Evolutionary conservation across 768 basidiomycete species (phyloP).

Genomic region (Lactifluus volemus): DNA sequence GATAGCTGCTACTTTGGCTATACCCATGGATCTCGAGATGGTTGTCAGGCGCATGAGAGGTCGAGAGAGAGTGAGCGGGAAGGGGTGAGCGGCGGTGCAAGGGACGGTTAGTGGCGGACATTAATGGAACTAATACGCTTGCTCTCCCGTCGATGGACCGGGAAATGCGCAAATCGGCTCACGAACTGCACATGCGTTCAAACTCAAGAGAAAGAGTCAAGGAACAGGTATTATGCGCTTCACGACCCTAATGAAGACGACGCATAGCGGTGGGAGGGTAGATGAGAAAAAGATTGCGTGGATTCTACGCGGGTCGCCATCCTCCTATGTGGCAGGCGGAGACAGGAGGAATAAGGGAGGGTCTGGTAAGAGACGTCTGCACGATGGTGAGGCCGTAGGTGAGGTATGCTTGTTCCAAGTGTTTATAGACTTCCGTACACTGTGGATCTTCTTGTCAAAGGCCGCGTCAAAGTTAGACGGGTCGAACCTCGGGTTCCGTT

Average conservation of each 20-base stretch:
- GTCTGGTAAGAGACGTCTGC: slow-evolving; percentile 32
- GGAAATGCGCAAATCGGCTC: slow-evolving; percentile 59
- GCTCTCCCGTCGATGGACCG: slow-evolving; percentile 74
- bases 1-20: slow-evolving; percentile 44
- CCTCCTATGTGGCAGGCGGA: slow-evolving; percentile 23
- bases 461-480: slow-evolving; percentile 75
- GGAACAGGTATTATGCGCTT: slow-evolving; percentile 64
- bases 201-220: slow-evolving; percentile 68
- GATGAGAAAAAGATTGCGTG: slow-evolving; percentile 54
- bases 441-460: slow-evolving; percentile 26
- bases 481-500: slow-evolving; percentile 77
- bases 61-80: no score
- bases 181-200: slow-evolving; percentile 77
- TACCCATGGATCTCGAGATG: slow-evolving; percentile 37
- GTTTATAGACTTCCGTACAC: neutral
- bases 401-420: slow-evolving; percentile 37
- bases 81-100: no score
- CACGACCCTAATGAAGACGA: slow-evolving; percentile 67
- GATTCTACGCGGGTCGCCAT: slow-evolving; percentile 25
- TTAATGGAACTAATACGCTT: slow-evolving; percentile 45
- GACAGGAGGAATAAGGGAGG: slow-evolving; percentile 23
- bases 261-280: slow-evolving; percentile 42
- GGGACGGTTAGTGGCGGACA: slow-evolving; percentile 53
- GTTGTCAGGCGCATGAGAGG: slow-evolving; percentile 57
- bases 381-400: slow-evolving; percentile 85